Percentiles rank a stretch among this genome's conserved stretches.
Conservation (phyloP, 2,329 filamentous ascomycete genomes). For the Acrodontium crateriforme region DNA sequence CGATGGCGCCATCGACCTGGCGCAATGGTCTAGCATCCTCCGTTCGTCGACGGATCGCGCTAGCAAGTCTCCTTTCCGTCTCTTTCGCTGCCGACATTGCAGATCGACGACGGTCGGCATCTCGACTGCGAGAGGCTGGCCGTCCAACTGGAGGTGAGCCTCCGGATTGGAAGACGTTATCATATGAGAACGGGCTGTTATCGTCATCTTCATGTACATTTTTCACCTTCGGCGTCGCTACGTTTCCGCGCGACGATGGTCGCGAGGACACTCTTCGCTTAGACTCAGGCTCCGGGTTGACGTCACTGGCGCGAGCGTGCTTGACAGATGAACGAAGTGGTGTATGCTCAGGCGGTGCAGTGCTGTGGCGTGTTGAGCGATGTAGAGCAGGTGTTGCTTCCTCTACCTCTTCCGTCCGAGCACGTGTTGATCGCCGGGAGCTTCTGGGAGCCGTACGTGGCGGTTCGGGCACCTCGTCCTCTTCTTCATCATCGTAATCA, state of each 20-base stretch:
- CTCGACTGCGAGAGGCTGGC: constrained; percentile 48
- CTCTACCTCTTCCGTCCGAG: constrained; percentile 26
- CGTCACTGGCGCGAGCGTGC: constrained; percentile 27
- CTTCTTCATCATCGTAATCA: constrained; percentile 39
- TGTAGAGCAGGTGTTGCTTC: constrained; percentile 20
- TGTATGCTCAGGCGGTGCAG: constrained; percentile 18
- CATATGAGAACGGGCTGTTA: constrained; percentile 63
- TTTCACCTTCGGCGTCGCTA: constrained; percentile 12
- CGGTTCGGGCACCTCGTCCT: constrained; percentile 33
- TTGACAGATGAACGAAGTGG: constrained; percentile 29
- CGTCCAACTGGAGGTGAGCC: constrained; percentile 13
- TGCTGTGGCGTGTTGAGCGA: constrained; percentile 18
- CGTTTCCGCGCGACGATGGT: constrained; percentile 11
- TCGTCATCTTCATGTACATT: constrained; percentile 19
- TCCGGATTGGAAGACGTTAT: constrained; percentile 71
- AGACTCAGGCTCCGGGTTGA: constrained; percentile 40
- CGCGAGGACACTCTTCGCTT: constrained; percentile 23
- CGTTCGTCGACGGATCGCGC: constrained; percentile 28
- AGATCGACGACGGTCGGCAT: constrained; percentile 44
- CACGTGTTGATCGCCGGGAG: constrained; percentile 16
- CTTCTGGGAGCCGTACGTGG: constrained; percentile 15
- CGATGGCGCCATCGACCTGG: constrained; percentile 39
- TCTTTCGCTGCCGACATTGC: constrained; percentile 30
- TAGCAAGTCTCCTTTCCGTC: constrained; percentile 30
- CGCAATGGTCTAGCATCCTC: constrained; percentile 27